Conservation (phyloP, 1,139 yeast genomes). For the Kazachstania sp. region DNA sequence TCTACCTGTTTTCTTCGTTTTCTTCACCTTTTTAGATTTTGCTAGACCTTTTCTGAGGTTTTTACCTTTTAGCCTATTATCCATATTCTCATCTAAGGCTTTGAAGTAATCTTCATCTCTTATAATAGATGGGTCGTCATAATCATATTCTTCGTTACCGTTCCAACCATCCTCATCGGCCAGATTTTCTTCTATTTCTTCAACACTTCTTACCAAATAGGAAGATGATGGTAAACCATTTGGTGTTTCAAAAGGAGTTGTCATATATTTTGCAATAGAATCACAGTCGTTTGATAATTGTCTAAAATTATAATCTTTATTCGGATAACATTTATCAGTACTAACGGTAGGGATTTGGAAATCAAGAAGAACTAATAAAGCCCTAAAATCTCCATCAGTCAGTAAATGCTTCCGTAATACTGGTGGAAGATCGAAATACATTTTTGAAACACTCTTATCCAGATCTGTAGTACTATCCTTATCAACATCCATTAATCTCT, state of each 20-base stretch:
- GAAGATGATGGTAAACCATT: constrained; percentile 25
- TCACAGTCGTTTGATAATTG: constrained; percentile 13
- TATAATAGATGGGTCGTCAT: constrained; percentile 14
- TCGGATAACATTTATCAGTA: constrained; percentile 20
- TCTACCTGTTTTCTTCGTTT: constrained; percentile 7
- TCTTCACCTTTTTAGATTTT: constrained; percentile 4
- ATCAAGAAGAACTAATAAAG: constrained; percentile 22
- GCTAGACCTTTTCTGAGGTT: constrained; percentile 21
- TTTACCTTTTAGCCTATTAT: constrained; percentile 3
- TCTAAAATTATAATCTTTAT: constrained; percentile 11
- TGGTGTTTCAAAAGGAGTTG: constrained; percentile 26
- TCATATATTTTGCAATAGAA: constrained; percentile 18
- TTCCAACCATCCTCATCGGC: constrained; percentile 19
- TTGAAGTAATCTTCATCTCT: constrained; percentile 24
- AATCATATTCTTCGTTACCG: constrained; percentile 17
- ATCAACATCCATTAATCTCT: too few species aligned
- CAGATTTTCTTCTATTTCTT: not conserved
- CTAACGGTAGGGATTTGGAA: constrained; percentile 20
- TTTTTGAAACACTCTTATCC: constrained; percentile 7
- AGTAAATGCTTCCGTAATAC: constrained; percentile 12
- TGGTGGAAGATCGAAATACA: constrained; percentile 6
- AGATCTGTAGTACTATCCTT: not conserved
- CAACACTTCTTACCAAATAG: constrained; percentile 18
- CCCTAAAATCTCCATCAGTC: constrained; percentile 26
- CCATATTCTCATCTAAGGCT: constrained; percentile 14